Conservation (phyloP, 139 green algal species). For the Eudorina sp. region DNA sequence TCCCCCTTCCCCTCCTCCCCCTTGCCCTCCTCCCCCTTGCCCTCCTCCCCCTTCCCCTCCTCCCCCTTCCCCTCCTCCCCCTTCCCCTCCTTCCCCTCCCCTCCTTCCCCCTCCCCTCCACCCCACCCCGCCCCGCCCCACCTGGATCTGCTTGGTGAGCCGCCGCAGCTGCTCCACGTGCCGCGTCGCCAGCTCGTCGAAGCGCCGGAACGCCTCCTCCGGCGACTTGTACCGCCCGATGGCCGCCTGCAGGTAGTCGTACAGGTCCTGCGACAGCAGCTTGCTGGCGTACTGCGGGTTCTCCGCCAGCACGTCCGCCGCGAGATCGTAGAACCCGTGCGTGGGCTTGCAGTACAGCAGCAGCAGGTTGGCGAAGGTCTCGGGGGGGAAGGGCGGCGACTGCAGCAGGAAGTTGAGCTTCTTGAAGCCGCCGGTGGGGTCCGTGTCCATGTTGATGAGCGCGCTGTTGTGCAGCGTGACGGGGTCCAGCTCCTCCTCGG, state of each 20-base stretch:
- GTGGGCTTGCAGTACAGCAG: constrained; percentile 87
- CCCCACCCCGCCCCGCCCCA: too few species aligned
- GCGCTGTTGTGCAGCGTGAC: constrained; percentile 92
- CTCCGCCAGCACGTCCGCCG: constrained; percentile 86
- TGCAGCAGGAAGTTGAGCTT: constrained; percentile 92
- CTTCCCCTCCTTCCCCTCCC: too few species aligned
- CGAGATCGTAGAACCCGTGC: constrained; percentile 84
- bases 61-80: too few species aligned
- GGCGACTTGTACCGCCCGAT: constrained; percentile 72
- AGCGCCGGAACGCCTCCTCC: constrained; percentile 72
- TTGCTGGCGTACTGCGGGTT: constrained; percentile 76
- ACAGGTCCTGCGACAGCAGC: constrained; percentile 75
- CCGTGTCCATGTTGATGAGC: constrained; percentile 81
- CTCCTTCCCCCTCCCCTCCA: too few species aligned
- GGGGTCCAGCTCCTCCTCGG: constrained; percentile 90
- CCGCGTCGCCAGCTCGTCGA: constrained; percentile 73
- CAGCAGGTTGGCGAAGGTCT: constrained; percentile 91
- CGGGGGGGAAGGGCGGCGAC: constrained; percentile 83
- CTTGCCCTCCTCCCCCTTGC: too few species aligned
- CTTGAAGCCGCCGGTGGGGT: constrained; percentile 81
- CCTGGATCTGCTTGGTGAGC: constrained; percentile 87
- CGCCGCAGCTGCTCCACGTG: constrained; percentile 83
- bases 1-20: too few species aligned
- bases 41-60: too few species aligned
- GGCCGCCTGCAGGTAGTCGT: constrained; percentile 79